Base-by-base conservation (phyloP, 257 asterid genomes). In the Cruciata laevipes region DNA sequence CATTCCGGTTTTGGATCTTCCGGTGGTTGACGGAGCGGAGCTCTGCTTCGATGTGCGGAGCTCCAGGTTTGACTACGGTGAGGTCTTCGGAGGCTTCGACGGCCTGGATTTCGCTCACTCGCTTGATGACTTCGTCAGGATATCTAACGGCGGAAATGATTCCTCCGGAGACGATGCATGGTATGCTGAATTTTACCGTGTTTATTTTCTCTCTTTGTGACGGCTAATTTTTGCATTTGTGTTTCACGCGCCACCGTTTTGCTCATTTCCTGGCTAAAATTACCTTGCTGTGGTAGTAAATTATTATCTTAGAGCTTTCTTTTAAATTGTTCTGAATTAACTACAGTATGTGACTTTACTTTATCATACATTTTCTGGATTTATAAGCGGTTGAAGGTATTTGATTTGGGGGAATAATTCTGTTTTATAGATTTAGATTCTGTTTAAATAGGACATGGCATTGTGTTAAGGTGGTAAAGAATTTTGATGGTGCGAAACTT, bases 1-100 rank as follows among this genome's bases (percentile, higher is more conserved):
- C 49, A 90, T 93, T 66, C 99, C 99, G 35, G 20, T 90, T 65
- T 82, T 93, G 80, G 84, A 90, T 72, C 85, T 89, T 75, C 94
- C 91, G 13, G 44, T 68, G 59, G 69, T 74, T 52, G 84, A 33
- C 18, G 78, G 78, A n/a, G 80, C 66, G 6, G 79, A 57, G 74
- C 68, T 81, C 57, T 75, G 69, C 56, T 78, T 74, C 73, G 85
- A 83, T 68, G 76, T 80, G 3, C 82, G 81, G 44, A 72, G 21
- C 80, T 77, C 84, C 76, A 56, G 66, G 74, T 79, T 83, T n/a
- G 92, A 86, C 75, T 93, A 90, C 67, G 61, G 83, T n/a, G 89
- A 90, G 72, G 84, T 93, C 61, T 93, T 93, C 70, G 92, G 87
- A 30, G 81, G 76, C 33, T 72, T 67, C 62, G 67, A 71, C 66